Conservation (phyloP, 2,329 filamentous ascomycete genomes). For the Trichothecium sympodiale region DNA sequence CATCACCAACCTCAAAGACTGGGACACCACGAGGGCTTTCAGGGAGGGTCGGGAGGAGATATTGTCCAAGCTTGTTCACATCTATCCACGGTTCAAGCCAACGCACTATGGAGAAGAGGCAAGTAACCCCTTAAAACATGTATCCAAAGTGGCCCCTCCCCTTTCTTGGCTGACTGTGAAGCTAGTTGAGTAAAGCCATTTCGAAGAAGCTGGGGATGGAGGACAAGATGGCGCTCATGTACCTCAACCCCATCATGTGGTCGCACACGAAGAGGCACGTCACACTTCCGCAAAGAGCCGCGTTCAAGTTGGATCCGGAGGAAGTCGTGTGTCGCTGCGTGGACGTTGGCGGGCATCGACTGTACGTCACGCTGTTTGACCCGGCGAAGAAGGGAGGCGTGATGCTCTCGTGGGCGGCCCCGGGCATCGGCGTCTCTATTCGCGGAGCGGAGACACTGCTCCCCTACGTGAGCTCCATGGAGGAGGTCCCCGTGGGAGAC, state of each 20-base stretch:
- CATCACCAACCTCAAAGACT: constrained; percentile 32
- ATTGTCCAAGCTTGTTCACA: constrained; percentile 23
- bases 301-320: constrained; percentile 18
- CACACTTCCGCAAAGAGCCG: constrained; percentile 20
- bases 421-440: constrained; percentile 34
- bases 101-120: constrained; percentile 24
- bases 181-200: constrained; percentile 25
- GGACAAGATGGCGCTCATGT: constrained; percentile 16
- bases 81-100: constrained; percentile 36
- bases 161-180: no score
- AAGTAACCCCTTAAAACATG: constrained; percentile 6
- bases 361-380: constrained; percentile 33
- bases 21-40: constrained; percentile 25
- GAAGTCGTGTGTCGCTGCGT: constrained; percentile 25
- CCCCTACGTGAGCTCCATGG: constrained; percentile 19
- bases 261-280: constrained; percentile 19
- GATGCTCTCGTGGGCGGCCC: constrained; percentile 32
- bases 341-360: constrained; percentile 26
- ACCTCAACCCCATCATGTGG: constrained; percentile 20
- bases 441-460: constrained; percentile 33
- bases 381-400: constrained; percentile 21
- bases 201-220: constrained; percentile 16
- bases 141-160: no score
- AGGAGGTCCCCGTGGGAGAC: constrained; percentile 19
- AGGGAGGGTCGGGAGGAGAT: constrained; percentile 27